Evolutionary conservation across 2,329 filamentous ascomycete genomes (phyloP), one percentile per base, ranked within the genome.

Genomic region (Acarospora socialis): DNA sequence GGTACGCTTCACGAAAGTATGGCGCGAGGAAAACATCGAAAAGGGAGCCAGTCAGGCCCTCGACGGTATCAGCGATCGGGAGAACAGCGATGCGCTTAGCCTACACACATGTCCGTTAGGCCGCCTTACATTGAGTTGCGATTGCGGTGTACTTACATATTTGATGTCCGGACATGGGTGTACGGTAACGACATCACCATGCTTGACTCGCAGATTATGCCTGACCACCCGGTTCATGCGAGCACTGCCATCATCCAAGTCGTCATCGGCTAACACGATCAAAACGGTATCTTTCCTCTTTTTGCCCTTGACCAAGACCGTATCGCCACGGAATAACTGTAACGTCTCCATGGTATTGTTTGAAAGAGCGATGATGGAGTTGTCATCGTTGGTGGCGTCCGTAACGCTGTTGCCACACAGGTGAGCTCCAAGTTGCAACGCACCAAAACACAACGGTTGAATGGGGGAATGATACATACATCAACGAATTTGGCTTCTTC

Each of bases 401-500:
- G 90, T 95, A 45, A 98, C 90, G 66, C 84, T 93, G 51, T 46
- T 38, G 37, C 33, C 43, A 46, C 35, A 30, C 8, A n/a, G 30
- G 46, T 62, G 41, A 62, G 49, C 40, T 39, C n/a, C n/a, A n/a
- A n/a, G n/a, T n/a, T n/a, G n/a, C n/a, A n/a, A n/a, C n/a, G n/a
- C n/a, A n/a, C n/a, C n/a, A n/a, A n/a, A n/a, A n/a, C n/a, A n/a
- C n/a, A n/a, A 34, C 28, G 28, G 21, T 23, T 28, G 19, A 36
- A 35, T 26, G 23, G 15, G 28, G 28, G 13, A 21, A 31, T 21
- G 15, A 28, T 34, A 59, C 77, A 58, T 69, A 92, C 84, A 98
- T 92, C 58, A 98, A 65, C 54, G 87, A 92, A 65, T 98, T 98
- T 50, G 86, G 86, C 82, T 98, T 98, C 86, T 98, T 98, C 80